Evolutionary conservation across 2,329 filamentous ascomycete species (phyloP), one percentile per base, ranked within the genome.

Genomic region (Alternaria consortialis): DNA sequence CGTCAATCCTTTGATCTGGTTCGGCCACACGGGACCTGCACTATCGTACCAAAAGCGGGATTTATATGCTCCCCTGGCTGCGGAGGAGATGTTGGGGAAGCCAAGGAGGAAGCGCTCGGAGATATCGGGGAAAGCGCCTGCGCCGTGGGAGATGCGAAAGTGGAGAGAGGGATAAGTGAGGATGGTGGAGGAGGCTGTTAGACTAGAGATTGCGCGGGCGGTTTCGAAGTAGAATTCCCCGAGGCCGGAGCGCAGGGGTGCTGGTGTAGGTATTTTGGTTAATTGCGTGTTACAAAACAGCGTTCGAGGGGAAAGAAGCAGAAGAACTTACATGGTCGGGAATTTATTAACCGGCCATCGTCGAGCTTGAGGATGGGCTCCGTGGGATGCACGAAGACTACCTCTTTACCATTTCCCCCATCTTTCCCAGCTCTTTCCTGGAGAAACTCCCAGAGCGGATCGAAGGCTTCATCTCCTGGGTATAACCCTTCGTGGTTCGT

Each of bases 221-320:
- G 75, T 79, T 53, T 79, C 76, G 48, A 77, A 79, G 62, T 79
- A 79, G 53, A 79, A 77, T 29, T 79, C 76, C 6, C 74, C 76
- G 0, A 78, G 63, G 12, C 76, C 76, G 4, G 74, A 74, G 6
- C 75, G 70, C 2, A 78, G 64, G 1, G 75, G 74, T 46, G 76
- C 76, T 78, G 31, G 31, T 11, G 43, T 20, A 13, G 37, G 17
- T 17, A 32, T 11, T 7, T 34, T 36, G 12, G 43, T 44, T 34
- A 20, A 31, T 20, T 34, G 31, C 4, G 31, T n/a, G 31, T 6
- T 20, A 5, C 34, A 15, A 37, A 3, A 15, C 12, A 20, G 13
- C 13, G 8, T 36, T 42, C 12, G 20, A 12, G 31, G 11, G 27
- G 17, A 15, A 32, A 12, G 6, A 34, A 11, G n/a, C n/a, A n/a